A percentile compares a stretch with the other conserved stretches of the same genome.
Conservation (phyloP, 1,139 yeast species). For the Kazachstania sp. region DNA sequence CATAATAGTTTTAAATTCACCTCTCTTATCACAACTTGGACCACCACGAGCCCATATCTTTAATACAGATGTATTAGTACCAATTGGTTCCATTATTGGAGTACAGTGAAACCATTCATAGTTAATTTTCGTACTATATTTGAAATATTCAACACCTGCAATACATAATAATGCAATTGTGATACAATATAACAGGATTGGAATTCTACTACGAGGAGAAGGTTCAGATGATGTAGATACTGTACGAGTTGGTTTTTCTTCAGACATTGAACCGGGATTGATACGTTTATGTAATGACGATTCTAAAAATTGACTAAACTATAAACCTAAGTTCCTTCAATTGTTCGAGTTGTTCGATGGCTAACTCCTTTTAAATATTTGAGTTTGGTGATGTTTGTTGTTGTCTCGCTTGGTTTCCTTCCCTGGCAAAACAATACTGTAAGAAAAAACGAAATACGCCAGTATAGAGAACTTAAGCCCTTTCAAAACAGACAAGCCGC, state of each 20-base stretch:
- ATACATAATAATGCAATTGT: conserved; percentile 27
- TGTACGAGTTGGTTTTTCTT: background rate
- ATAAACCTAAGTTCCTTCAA: background rate
- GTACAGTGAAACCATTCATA: conserved; percentile 40
- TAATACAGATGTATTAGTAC: conserved; percentile 21
- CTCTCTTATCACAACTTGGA: conserved; percentile 37
- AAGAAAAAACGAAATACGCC: no score
- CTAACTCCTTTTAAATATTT: no score
- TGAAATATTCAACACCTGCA: conserved; percentile 36
- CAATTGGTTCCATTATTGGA: conserved; percentile 27
- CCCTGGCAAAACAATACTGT: no score
- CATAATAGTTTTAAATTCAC: conserved; percentile 34
- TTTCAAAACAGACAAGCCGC: no score
- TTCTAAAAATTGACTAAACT: background rate
- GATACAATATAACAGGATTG: conserved; percentile 27
- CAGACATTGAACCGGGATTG: background rate
- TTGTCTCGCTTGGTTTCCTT: no score
- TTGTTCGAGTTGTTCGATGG: background rate
- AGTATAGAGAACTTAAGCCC: no score
- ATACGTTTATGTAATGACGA: background rate
- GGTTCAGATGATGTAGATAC: background rate
- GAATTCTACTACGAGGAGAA: conserved; percentile 10
- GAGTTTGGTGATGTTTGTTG: no score
- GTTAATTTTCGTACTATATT: conserved; percentile 32
- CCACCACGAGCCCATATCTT: conserved; percentile 35